Evolutionary conservation across 2,329 filamentous ascomycete genomes (phyloP).

Genomic region (Penicillium sp.): DNA sequence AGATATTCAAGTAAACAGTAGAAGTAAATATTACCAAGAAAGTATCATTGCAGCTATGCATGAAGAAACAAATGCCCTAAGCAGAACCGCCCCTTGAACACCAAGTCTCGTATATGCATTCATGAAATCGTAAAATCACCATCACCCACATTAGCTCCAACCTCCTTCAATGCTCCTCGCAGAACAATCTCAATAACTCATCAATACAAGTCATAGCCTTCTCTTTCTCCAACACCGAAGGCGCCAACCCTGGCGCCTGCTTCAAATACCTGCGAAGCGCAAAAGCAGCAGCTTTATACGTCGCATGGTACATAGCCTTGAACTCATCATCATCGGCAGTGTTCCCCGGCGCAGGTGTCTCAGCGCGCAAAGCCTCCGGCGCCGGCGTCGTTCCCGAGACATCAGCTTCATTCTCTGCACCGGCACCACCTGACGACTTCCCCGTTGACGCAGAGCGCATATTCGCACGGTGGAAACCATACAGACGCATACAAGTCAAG

Average conservation of each 20-base stretch:
- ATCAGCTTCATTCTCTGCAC: constrained; percentile 15
- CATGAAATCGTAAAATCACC: constrained; percentile 16
- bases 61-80: neutral
- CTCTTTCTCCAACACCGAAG: constrained; percentile 34
- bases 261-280: constrained; percentile 43
- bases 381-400: constrained; percentile 7
- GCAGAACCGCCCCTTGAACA: constrained; percentile 1
- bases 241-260: constrained; percentile 13
- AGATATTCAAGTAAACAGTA: neutral
- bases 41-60: neutral
- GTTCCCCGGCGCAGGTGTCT: constrained; percentile 18
- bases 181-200: constrained; percentile 42
- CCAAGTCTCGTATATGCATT: constrained; percentile 14
- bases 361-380: constrained; percentile 16
- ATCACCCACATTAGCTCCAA: constrained; percentile 2
- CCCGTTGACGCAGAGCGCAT: constrained; percentile 20
- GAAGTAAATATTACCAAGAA: neutral
- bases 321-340: constrained; percentile 43
- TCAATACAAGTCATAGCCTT: constrained; percentile 44
- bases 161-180: constrained; percentile 33
- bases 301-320: constrained; percentile 45
- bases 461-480: constrained; percentile 40
- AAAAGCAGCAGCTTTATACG: constrained; percentile 44
- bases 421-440: constrained; percentile 7
- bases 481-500: constrained; percentile 45